phyloP scores from a whole-genome alignment of 2,329 filamentous ascomycete species.

The Conoideocrella luteorostrata region DNA sequence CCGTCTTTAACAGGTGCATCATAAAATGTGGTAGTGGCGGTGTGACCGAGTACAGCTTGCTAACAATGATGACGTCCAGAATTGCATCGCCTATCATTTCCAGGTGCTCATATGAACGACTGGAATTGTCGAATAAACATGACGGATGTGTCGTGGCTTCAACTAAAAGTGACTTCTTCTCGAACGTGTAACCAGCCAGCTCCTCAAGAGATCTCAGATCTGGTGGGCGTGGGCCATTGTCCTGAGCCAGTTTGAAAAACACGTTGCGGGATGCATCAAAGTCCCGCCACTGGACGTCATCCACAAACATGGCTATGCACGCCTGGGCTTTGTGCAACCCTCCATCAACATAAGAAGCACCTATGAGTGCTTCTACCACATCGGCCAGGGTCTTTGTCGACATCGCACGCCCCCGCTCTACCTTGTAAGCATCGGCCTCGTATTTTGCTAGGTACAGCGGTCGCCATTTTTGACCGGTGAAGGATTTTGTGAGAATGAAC shows the following conservation, averaged over 20 bases:
- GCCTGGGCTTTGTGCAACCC: constrained; percentile 55
- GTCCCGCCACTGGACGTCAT: constrained; percentile 49
- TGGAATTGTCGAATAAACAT: no score
- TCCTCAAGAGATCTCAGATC: constrained; percentile 49
- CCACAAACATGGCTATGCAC: constrained; percentile 62
- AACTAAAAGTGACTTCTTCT: constrained; percentile 58
- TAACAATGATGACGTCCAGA: constrained; percentile 70
- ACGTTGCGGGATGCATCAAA: constrained; percentile 32
- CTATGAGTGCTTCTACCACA: constrained; percentile 79
- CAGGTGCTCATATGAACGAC: constrained; percentile 60
- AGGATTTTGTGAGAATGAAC: constrained; percentile 63
- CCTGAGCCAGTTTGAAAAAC: constrained; percentile 37
- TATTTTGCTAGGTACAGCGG: constrained; percentile 49
- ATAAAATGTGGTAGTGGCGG: constrained; percentile 39
- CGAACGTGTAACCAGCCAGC: constrained; percentile 67
- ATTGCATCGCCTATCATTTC: constrained; percentile 86
- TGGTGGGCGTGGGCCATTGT: constrained; percentile 27
- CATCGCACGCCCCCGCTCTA: constrained; percentile 30
- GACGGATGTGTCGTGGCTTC: constrained; percentile 56
- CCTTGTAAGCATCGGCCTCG: constrained; percentile 2
- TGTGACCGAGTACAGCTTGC: constrained; percentile 44
- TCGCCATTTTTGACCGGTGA: constrained; percentile 67
- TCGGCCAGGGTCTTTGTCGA: constrained; percentile 81
- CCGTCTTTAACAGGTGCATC: constrained; percentile 73
- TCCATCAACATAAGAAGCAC: constrained; percentile 64